Percentiles rank a stretch among this genome's conserved stretches.
phyloP scores from a whole-genome alignment of 768 basidiomycete species.

The Paxillus ammoniavirescens region DNA sequence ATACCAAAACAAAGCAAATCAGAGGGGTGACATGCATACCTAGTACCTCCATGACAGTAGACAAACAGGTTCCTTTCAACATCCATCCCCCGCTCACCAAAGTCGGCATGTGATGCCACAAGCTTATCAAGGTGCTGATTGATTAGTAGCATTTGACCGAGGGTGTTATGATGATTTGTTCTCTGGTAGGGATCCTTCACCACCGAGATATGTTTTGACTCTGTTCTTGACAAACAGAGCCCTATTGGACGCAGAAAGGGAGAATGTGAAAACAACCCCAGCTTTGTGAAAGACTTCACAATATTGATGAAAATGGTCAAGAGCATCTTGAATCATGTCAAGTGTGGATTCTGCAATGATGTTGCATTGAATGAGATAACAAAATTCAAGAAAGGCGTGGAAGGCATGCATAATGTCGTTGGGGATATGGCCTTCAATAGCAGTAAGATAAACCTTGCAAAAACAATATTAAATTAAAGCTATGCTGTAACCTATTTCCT shows the following conservation, averaged over 20 bases:
- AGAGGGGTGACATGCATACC: background rate
- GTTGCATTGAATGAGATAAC: conserved; percentile 8
- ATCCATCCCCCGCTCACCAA: conserved; percentile 23
- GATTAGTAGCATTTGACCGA: conserved; percentile 31
- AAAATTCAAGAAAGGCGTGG: background rate
- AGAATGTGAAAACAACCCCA: conserved; percentile 17
- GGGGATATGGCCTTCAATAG: conserved; percentile 16
- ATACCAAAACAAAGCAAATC: background rate
- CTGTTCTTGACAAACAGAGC: conserved; percentile 36
- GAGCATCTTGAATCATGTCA: conserved; percentile 8
- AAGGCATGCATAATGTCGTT: conserved; percentile 11
- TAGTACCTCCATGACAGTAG: background rate
- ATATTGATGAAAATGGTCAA: conserved; percentile 23
- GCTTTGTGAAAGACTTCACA: conserved; percentile 13
- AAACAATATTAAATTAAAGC: conserved; percentile 10
- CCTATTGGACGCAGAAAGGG: conserved; percentile 34
- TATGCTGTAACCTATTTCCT: too few species aligned
- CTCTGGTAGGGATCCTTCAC: conserved; percentile 35
- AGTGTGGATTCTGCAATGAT: conserved; percentile 21
- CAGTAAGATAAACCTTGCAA: conserved; percentile 13
- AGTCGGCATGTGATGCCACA: conserved; percentile 13
- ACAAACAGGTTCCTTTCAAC: conserved; percentile 12
- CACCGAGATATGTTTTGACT: conserved; percentile 35
- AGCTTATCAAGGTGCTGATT: conserved; percentile 33
- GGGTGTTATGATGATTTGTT: conserved; percentile 21